A percentile compares a stretch with the other conserved stretches of the same genome.
phyloP scores from a whole-genome alignment of 129 eudicot genomes.

The Centella asiatica region DNA sequence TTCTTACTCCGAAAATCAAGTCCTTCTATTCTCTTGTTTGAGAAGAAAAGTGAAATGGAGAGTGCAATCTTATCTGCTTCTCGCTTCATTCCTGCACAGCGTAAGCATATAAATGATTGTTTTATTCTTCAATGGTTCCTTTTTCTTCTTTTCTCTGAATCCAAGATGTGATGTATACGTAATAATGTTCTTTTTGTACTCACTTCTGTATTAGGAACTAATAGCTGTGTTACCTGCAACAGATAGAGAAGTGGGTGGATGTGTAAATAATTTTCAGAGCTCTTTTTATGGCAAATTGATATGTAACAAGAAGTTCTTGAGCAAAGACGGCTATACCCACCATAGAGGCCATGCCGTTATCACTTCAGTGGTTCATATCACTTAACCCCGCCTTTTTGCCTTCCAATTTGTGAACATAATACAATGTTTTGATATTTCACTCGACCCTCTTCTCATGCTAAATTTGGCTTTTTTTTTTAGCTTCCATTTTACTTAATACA shows the following conservation, averaged over 20 bases:
- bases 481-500: not conserved
- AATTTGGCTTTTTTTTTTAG: not conserved
- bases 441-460: conserved; percentile 1
- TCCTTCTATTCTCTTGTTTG: conserved; percentile 10
- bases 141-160: not conserved
- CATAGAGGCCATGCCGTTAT: conserved; percentile 30
- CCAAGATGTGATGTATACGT: not conserved
- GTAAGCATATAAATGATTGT: conserved; percentile 27
- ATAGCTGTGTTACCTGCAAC: conserved; percentile 5
- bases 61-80: conserved; percentile 45
- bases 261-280: conserved; percentile 40
- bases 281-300: conserved; percentile 38
- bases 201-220: not conserved
- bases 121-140: not conserved
- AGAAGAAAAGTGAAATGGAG: conserved; percentile 28
- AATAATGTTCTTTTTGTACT: not conserved
- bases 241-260: conserved; percentile 38
- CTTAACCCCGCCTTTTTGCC: too few species aligned
- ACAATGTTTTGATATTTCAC: too few species aligned
- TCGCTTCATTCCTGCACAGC: conserved; percentile 27
- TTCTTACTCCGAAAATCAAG: conserved; percentile 17
- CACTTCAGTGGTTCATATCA: conserved; percentile 43
- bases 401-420: too few species aligned
- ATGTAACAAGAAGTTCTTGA: conserved; percentile 15
- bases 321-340: conserved; percentile 17